phyloP scores from a whole-genome alignment of 148 eudicot species.

The Rhododendron ferrugineum region DNA sequence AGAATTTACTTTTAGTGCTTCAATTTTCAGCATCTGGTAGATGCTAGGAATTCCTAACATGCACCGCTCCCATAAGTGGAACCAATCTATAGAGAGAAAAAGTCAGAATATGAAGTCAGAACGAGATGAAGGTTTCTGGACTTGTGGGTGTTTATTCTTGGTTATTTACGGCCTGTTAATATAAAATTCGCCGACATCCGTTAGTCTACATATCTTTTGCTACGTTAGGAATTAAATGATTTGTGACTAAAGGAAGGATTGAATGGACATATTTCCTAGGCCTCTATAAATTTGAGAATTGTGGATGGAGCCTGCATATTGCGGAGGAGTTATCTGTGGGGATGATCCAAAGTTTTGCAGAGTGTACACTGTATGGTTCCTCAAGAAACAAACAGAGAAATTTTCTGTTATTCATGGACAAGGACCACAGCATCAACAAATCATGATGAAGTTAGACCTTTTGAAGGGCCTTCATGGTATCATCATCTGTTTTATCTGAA shows the following conservation, averaged over 20 bases:
- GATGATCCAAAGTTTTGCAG: background rate
- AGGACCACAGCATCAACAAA: background rate
- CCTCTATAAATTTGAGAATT: background rate
- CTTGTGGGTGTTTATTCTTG: background rate
- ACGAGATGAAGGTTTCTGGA: background rate
- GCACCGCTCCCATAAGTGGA: background rate
- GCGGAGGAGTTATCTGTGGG: background rate
- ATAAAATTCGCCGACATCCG: background rate
- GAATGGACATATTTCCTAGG: background rate
- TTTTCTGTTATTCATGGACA: background rate
- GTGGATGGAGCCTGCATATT: background rate
- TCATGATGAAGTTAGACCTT: constrained; percentile 3
- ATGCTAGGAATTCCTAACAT: background rate
- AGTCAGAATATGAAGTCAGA: background rate
- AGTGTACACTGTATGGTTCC: background rate
- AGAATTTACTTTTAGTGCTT: background rate
- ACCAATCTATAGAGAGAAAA: background rate
- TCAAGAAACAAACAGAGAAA: background rate
- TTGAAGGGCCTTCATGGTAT: constrained; percentile 7
- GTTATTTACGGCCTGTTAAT: background rate
- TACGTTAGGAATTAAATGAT: background rate
- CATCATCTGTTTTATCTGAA: constrained; percentile 25
- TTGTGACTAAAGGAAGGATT: background rate
- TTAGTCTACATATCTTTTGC: background rate
- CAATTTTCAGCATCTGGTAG: background rate